Base-by-base conservation (phyloP, 805 yeast genomes). In the Candida maris region DNA sequence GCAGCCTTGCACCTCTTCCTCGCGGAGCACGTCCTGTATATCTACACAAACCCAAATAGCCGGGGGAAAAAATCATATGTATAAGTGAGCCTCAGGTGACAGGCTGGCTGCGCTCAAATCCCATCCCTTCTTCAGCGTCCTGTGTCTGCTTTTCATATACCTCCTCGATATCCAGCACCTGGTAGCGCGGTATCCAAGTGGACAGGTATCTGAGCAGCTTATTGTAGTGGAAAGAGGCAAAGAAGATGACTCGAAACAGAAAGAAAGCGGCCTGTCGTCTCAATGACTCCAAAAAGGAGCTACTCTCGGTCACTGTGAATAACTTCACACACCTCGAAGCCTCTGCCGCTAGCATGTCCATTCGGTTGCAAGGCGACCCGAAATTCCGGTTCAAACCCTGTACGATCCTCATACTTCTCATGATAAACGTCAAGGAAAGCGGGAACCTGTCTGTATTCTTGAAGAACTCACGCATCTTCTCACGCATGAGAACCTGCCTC, bases 291-390 rank as follows among this genome's bases (percentile, higher is more conserved):
- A 22, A 24, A 15, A 20, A 37, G 25, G 31, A 41, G 33, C 39
- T 39, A 5, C 27, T 41, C 9, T 41, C 36, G 13, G 45, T 44
- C 15, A 37, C 27, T 19, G 45, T 41, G 18, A 38, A 41, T 20
- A 39, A 19, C 6, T 29, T 39, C 19, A 58, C 56, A 9, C 54
- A 40, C 25, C 36, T 46, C 16, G 52, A 52, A 21, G 86, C 85
- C 48, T 75, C 78, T 12, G 64, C 58, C 0, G 85, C 84, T 36
- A 84, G 64, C 19, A 80, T 52, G 39, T 77, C 79, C 46, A 84
- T 61, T 39, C 93, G 67, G 54, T 84, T 84, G n/a, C 82, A 81
- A 0, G 89, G 91, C 12, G 86, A 74, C 4, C 81, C 85, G 53
- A 73, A 75, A 23, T 62, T 63, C 45, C 75, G 77, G 54, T 85